Conservation (phyloP, 441 rosid genomes). For the Capsella rubella region DNA sequence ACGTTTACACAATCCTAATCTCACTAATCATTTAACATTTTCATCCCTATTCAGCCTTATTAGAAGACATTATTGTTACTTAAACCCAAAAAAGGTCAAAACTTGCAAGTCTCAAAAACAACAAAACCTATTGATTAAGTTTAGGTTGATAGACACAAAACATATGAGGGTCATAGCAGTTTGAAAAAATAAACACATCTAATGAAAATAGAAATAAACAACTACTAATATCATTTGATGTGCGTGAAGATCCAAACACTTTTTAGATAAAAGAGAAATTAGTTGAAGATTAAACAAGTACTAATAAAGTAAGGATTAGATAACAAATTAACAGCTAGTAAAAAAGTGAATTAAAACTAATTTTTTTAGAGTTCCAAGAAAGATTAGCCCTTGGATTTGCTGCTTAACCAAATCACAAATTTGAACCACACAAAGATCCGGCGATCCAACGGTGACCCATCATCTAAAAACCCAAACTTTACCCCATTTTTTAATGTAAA, state of each 20-base stretch:
- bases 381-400: slow-evolving; percentile 46
- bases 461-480: slow-evolving; percentile 14
- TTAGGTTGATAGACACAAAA: slow-evolving; percentile 27
- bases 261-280: slow-evolving; percentile 9
- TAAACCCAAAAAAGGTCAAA: slow-evolving; percentile 5
- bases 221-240: slow-evolving; percentile 38
- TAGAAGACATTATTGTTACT: slow-evolving; percentile 5
- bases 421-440: slow-evolving; percentile 36
- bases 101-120: slow-evolving; percentile 17
- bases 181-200: slow-evolving; percentile 8
- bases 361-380: slow-evolving; percentile 40
- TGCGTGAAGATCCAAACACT: slow-evolving; percentile 45
- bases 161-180: slow-evolving; percentile 26
- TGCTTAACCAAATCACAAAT: slow-evolving; percentile 33
- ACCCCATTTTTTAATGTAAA: not conserved
- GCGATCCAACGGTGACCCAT: slow-evolving; percentile 34
- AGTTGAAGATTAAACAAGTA: slow-evolving; percentile 35
- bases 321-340: slow-evolving; percentile 6
- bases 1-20: slow-evolving; percentile 8
- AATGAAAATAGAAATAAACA: not conserved
- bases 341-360: slow-evolving; percentile 16
- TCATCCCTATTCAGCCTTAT: slow-evolving; percentile 7
- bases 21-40: slow-evolving; percentile 26
- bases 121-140: not conserved
- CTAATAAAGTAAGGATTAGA: slow-evolving; percentile 26